phyloP scores from a whole-genome alignment of 441 rosid genomes.

The Geranium incanum region DNA sequence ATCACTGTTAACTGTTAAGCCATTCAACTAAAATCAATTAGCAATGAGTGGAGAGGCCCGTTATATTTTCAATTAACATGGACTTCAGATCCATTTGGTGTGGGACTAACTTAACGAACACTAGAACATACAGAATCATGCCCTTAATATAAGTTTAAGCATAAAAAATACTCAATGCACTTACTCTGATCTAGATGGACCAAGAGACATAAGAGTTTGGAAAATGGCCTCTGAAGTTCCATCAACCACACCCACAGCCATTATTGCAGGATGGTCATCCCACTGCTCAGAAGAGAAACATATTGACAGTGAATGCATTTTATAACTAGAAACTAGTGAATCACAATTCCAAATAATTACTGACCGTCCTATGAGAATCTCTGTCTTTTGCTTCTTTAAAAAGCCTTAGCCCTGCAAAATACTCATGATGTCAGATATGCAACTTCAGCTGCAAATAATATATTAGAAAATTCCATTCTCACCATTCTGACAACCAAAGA shows the following conservation, averaged over 20 bases:
- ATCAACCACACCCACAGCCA: slow-evolving; percentile 95
- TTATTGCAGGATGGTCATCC: slow-evolving; percentile 97
- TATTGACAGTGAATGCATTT: slow-evolving; percentile 15
- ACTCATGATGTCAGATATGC: slow-evolving; percentile 20
- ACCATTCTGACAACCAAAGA: slow-evolving; percentile 96
- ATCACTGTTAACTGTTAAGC: background rate
- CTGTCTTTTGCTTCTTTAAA: slow-evolving; percentile 91
- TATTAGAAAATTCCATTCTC: slow-evolving; percentile 12
- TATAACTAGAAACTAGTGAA: slow-evolving; percentile 13
- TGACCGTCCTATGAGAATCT: slow-evolving; percentile 63
- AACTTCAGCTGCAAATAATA: slow-evolving; percentile 19
- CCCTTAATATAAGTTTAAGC: background rate
- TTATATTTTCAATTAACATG: background rate
- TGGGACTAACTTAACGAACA: slow-evolving; percentile 5
- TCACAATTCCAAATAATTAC: slow-evolving; percentile 20
- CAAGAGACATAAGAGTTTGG: slow-evolving; percentile 91
- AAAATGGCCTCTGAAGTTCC: slow-evolving; percentile 94
- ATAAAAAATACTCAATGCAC: slow-evolving; percentile 19
- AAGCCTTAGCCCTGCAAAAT: slow-evolving; percentile 67
- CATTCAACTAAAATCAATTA: slow-evolving; percentile 2
- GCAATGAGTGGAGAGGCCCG: background rate
- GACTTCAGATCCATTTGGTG: slow-evolving; percentile 1
- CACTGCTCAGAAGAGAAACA: slow-evolving; percentile 37
- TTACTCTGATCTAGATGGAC: slow-evolving; percentile 93
- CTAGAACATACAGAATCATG: background rate